These are phyloP conservation scores for Carex arenaria DNA, from an alignment of 202 grass and related monocot species.

Conservation along the genomic window DNA sequence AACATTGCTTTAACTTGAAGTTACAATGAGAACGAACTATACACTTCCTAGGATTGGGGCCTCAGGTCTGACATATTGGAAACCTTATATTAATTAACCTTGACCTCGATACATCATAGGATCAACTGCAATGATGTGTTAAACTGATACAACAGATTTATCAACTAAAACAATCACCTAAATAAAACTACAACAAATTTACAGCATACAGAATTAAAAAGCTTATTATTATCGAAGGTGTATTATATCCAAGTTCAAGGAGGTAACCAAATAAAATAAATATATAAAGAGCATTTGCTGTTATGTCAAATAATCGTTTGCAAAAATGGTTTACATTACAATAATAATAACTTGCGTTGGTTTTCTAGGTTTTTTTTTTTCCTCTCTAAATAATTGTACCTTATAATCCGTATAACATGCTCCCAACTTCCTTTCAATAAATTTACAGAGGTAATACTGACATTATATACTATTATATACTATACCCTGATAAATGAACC, in stretches of 20 bases:
- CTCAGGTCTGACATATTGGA: background rate
- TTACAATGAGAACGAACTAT: background rate
- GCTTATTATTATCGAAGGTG: background rate
- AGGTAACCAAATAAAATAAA: background rate
- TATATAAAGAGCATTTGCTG: background rate
- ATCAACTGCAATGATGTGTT: background rate
- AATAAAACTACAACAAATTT: background rate
- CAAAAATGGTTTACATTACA: background rate
- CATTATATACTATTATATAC: background rate
- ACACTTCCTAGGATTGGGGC: background rate
- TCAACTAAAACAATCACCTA: background rate
- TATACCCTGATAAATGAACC: background rate
- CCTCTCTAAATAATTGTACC: background rate
- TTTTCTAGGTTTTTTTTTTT: background rate
- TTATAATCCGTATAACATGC: background rate
- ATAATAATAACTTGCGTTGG: background rate
- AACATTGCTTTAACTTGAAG: background rate
- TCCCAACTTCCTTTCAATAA: background rate
- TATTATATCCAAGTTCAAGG: background rate
- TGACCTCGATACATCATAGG: background rate
- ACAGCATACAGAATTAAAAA: background rate
- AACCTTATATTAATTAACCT: background rate
- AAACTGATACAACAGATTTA: background rate
- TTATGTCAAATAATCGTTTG: background rate
- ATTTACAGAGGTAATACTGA: background rate